phyloP scores from a whole-genome alignment of 2,329 filamentous ascomycete genomes.

The Penicillium psychrosexuale region DNA sequence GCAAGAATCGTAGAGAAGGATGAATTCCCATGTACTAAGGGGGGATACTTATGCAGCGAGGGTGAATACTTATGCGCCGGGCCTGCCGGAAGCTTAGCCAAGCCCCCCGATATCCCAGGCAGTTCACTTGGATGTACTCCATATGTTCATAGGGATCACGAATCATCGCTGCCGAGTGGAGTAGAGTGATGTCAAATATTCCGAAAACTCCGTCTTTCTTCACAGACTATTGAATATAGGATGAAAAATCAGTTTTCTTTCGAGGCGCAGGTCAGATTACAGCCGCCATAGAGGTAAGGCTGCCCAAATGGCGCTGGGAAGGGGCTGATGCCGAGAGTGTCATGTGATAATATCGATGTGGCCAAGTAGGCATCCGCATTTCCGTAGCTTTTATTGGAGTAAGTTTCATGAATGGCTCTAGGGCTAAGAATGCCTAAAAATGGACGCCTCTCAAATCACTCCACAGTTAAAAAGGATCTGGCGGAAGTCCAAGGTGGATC shows the following conservation, averaged over 20 bases:
- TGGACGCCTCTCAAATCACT: not conserved
- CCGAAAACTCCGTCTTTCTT: not conserved
- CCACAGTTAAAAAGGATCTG: not conserved
- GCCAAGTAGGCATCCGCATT: not conserved
- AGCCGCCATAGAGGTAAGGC: not conserved
- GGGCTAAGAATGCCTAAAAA: not conserved
- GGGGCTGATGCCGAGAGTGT: not conserved
- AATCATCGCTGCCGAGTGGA: constrained; percentile 6
- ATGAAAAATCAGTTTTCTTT: not conserved
- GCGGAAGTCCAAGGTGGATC: not conserved
- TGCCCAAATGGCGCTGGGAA: not conserved
- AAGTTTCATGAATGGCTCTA: not conserved
- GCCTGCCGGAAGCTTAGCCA: constrained; percentile 18
- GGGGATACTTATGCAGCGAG: constrained; percentile 20
- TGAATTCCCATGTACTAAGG: constrained; percentile 5
- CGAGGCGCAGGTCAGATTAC: not conserved
- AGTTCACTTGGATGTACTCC: not conserved
- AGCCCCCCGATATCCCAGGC: not conserved
- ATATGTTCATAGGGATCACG: constrained; percentile 5
- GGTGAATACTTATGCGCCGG: constrained; percentile 20
- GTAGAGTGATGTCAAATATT: constrained; percentile 15
- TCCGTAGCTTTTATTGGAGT: not conserved
- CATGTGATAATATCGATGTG: not conserved
- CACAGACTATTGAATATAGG: not conserved
- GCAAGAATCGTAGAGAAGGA: not conserved